phyloP scores from a whole-genome alignment of 768 basidiomycete species.

The Lactifluus rugatus region DNA sequence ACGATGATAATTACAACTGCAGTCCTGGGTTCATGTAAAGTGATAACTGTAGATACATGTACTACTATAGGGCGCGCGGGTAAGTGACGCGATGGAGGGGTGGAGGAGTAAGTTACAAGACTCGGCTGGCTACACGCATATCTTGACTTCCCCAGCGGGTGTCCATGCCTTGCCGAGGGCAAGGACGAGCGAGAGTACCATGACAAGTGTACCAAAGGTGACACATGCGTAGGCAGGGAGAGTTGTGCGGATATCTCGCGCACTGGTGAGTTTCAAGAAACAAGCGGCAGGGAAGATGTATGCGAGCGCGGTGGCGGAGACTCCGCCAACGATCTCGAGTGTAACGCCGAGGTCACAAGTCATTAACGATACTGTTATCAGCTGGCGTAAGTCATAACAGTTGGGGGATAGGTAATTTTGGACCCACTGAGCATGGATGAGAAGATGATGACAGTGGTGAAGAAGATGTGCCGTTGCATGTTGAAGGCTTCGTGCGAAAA shows the following conservation, averaged over 20 bases:
- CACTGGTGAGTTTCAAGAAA: constrained; percentile 64
- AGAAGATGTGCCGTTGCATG: constrained; percentile 76
- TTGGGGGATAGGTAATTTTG: neutral
- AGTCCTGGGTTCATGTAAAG: constrained; percentile 4
- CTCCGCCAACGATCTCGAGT: constrained; percentile 97
- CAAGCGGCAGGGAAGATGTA: constrained; percentile 89
- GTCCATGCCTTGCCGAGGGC: constrained; percentile 76
- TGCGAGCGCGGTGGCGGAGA: constrained; percentile 83
- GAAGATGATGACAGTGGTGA: constrained; percentile 78
- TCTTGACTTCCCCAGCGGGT: constrained; percentile 56
- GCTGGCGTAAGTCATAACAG: neutral
- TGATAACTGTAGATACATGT: constrained; percentile 14
- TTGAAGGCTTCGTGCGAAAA: constrained; percentile 83
- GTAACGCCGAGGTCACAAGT: constrained; percentile 98
- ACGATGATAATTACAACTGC: neutral
- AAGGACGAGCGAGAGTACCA: constrained; percentile 67
- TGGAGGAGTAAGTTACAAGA: neutral
- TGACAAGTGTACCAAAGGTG: constrained; percentile 64
- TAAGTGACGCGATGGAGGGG: neutral
- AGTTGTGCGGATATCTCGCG: constrained; percentile 54
- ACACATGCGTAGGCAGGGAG: constrained; percentile 68
- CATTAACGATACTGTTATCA: constrained; percentile 63
- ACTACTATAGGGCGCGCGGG: neutral
- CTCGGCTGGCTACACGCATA: constrained; percentile 43
- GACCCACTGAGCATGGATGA: constrained; percentile 71